These are phyloP conservation scores for Phaeoacremonium minimum DNA, from an alignment of 2,329 filamentous ascomycete genomes.

Conservation along the genomic window DNA sequence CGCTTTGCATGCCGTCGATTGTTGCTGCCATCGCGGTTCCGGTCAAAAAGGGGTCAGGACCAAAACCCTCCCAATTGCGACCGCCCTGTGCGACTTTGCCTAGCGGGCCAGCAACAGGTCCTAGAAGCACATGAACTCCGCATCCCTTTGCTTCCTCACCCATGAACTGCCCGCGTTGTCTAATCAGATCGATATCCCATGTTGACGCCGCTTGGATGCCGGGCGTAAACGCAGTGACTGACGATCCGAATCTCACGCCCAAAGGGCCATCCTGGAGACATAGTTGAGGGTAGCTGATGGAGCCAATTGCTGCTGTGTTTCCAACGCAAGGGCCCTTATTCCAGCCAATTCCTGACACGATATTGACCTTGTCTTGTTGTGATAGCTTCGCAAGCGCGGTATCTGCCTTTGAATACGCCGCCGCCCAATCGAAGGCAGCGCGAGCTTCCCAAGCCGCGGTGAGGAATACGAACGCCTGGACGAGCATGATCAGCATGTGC, in stretches of 20 bases:
- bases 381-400: conserved; percentile 65
- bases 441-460: background rate
- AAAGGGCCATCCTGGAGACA: conserved; percentile 80
- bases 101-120: conserved; percentile 71
- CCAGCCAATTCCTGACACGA: conserved; percentile 77
- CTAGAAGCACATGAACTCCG: conserved; percentile 71
- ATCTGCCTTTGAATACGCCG: conserved; percentile 67
- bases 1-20: conserved; percentile 51
- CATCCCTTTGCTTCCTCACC: conserved; percentile 66
- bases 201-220: conserved; percentile 75
- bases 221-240: conserved; percentile 73
- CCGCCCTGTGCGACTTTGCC: conserved; percentile 71
- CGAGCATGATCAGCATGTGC: background rate
- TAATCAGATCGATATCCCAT: conserved; percentile 74
- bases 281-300: conserved; percentile 64
- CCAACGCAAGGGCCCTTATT: conserved; percentile 65
- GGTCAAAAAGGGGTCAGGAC: conserved; percentile 70
- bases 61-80: conserved; percentile 81
- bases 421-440: conserved; percentile 49
- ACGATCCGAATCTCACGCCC: conserved; percentile 67
- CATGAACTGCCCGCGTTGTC: conserved; percentile 62
- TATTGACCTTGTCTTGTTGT: conserved; percentile 70
- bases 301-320: conserved; percentile 51
- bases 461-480: background rate
- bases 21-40: conserved; percentile 60